phyloP scores from a whole-genome alignment of 129 eudicot genomes.

The Lonicera japonica region DNA sequence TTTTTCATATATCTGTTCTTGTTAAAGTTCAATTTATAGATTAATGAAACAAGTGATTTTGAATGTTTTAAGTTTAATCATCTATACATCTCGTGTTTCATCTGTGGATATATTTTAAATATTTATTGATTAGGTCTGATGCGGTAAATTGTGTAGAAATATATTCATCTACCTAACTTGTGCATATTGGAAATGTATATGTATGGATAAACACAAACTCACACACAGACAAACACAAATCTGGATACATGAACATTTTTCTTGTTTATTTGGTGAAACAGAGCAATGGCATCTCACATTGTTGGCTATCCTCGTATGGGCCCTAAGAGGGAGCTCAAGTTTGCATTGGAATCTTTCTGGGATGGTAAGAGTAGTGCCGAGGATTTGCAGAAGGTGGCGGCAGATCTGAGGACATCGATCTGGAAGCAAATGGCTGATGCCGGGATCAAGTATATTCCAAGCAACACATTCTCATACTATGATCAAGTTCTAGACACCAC shows the following conservation, averaged over 20 bases:
- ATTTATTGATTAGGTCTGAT: no score
- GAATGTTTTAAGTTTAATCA: no score
- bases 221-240: background rate
- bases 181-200: background rate
- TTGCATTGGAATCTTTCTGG: conserved; percentile 55
- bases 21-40: no score
- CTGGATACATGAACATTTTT: background rate
- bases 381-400: conserved; percentile 42
- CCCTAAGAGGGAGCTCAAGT: conserved; percentile 63
- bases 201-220: background rate
- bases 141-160: background rate
- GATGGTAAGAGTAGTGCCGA: conserved; percentile 54
- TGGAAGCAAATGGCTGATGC: conserved; percentile 66
- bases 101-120: no score
- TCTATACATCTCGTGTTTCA: background rate
- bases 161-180: background rate
- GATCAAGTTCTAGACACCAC: conserved; percentile 66
- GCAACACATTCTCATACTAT: conserved; percentile 49
- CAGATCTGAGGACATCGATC: conserved; percentile 47
- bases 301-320: conserved; percentile 58
- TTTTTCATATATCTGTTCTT: no score
- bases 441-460: conserved; percentile 66
- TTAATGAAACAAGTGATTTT: no score
- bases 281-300: conserved; percentile 55
- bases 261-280: conserved; percentile 1